Conservation (phyloP, 805 yeast genomes). For the Metschnikowia noctiluminum region DNA sequence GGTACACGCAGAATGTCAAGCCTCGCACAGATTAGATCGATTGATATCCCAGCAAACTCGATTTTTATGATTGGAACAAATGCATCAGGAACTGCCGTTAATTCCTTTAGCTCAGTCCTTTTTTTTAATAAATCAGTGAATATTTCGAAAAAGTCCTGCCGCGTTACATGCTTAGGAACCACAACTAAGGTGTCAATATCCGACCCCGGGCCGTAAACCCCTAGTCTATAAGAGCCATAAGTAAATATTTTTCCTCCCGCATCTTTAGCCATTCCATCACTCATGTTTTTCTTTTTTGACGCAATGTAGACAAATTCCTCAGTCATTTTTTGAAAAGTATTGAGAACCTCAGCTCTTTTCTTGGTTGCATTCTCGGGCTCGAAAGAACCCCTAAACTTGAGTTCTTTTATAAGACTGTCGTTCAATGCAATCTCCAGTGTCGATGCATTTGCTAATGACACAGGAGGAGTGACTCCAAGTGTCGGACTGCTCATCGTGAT, state of each 20-base stretch:
- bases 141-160: constrained; percentile 85
- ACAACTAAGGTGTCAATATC: constrained; percentile 97
- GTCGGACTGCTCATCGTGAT: constrained; percentile 3
- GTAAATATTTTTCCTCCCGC: constrained; percentile 98
- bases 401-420: constrained; percentile 71
- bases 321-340: constrained; percentile 65
- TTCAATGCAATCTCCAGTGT: constrained; percentile 73
- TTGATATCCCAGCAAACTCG: constrained; percentile 85
- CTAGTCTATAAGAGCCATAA: constrained; percentile 89
- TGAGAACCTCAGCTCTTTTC: constrained; percentile 72
- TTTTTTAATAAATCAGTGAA: constrained; percentile 66
- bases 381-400: constrained; percentile 81
- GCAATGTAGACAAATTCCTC: constrained; percentile 84
- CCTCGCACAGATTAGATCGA: constrained; percentile 84
- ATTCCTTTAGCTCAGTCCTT: constrained; percentile 83
- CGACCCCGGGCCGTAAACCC: constrained; percentile 97
- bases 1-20: constrained; percentile 86
- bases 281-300: constrained; percentile 80
- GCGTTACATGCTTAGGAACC: constrained; percentile 89
- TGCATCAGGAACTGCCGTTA: constrained; percentile 93
- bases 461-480: constrained; percentile 78
- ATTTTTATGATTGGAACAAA: constrained; percentile 93
- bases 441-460: constrained; percentile 81
- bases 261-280: constrained; percentile 95
- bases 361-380: constrained; percentile 82